Base-by-base conservation (phyloP, 2,329 filamentous ascomycete species). In the Ascochyta lentis region DNA sequence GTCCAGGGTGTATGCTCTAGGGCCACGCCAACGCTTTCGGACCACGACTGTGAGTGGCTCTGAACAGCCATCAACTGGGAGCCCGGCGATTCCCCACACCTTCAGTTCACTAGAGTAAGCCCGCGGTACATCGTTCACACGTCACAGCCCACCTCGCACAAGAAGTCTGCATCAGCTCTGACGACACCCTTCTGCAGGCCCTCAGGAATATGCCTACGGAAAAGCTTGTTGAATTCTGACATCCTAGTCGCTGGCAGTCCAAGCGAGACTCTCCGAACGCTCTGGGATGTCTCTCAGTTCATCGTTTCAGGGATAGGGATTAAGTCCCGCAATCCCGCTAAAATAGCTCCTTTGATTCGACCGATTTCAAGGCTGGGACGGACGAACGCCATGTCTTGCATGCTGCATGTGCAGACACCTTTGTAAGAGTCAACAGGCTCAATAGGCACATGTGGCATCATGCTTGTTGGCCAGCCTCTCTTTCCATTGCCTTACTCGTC, bases 1-100 rank as follows among this genome's bases (percentile, higher is more conserved):
- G 64, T 49, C 64, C 64, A 59, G 64, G 64, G 64, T 59, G 41
- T 40, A 34, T 22, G 54, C 40, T 26, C 48, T 64, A 61, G 51
- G 45, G 39, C 42, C 46, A 46, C 53, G 62, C 55, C 58, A 19
- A 63, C 38, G 58, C 54, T 19, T 47, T 56, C 46, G 58, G 53
- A 55, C 57, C 49, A 56, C 49, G 56, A 56, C 33, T 58, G 58
- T 64, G 34, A 63, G 58, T 54, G 46, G 61, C 54, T 58, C 56
- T 63, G 48, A 58, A 56, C 53, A 42, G 27, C 46, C 56, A 56
- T 58, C 52, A 52, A 49, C 34, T 51, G 47, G 53, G n/a, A 39
- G 50, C 50, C 54, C 44, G 46, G 56, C 47, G 46, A 45, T 51
- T 46, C 46, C 54, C 57, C 57, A 60, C 53, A 56, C 52, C 47